Evolutionary conservation across 352 stramenopile genomes (phyloP).

Genomic region (Globisporangium takayamanum): DNA sequence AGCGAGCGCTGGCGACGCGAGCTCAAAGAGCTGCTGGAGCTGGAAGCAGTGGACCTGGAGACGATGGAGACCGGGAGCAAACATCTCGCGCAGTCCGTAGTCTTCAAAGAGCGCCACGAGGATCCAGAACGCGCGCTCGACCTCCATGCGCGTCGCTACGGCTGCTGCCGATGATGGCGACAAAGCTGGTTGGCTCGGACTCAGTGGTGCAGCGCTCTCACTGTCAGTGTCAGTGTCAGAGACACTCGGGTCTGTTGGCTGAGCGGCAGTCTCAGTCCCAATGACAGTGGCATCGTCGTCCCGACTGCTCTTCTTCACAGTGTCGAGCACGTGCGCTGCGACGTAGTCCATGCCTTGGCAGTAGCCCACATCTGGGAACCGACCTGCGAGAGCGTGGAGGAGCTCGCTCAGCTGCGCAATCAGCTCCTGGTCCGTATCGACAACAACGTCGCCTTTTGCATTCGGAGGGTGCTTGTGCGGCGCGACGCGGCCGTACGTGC

Average conservation of each 20-base stretch:
- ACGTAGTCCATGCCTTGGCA: constrained; percentile 89
- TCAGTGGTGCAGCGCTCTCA: constrained; percentile 13
- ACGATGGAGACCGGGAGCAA: constrained; percentile 58
- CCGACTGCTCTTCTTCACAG: constrained; percentile 69
- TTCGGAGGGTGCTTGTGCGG: constrained; percentile 65
- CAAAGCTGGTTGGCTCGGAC: constrained; percentile 7
- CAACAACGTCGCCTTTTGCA: constrained; percentile 39
- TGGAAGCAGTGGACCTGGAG: constrained; percentile 82
- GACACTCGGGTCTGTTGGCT: constrained; percentile 2
- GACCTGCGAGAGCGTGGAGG: constrained; percentile 68
- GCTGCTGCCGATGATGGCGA: constrained; percentile 11
- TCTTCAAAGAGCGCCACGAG: constrained; percentile 75
- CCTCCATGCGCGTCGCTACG: constrained; percentile 39
- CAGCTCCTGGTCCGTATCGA: constrained; percentile 58
- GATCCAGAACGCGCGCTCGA: constrained; percentile 77
- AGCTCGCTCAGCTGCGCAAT: constrained; percentile 74
- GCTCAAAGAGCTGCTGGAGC: constrained; percentile 57
- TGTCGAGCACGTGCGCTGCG: constrained; percentile 69
- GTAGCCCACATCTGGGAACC: constrained; percentile 81
- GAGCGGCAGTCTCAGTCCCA: not conserved
- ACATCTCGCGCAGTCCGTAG: constrained; percentile 77
- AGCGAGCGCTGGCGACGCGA: constrained; percentile 43
- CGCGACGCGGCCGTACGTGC: constrained; percentile 76
- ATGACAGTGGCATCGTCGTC: constrained; percentile 19
- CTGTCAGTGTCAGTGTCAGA: constrained; percentile 10